Percentiles rank a stretch among this genome's conserved stretches.
Conservation (phyloP, 1,284 basidiomycete genomes). For the Mrakiaceae sp. region DNA sequence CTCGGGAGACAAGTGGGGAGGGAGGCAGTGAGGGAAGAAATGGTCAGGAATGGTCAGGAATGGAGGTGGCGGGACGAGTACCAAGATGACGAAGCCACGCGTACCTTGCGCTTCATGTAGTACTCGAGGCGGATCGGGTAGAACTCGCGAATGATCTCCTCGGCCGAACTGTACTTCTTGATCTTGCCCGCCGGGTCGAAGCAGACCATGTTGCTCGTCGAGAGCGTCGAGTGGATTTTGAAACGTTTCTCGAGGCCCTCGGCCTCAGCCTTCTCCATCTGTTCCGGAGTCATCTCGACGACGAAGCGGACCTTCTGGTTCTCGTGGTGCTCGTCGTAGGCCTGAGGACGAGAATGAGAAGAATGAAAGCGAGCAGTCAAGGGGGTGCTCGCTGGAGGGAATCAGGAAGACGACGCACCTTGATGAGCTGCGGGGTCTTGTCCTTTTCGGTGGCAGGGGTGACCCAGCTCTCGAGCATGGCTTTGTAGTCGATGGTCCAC, state of each 20-base stretch:
- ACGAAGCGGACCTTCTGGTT: slow-evolving; percentile 87
- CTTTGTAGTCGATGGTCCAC: slow-evolving; percentile 92
- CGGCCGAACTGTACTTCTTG: slow-evolving; percentile 79
- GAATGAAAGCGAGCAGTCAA: background rate
- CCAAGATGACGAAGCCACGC: slow-evolving; percentile 18
- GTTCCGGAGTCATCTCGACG: slow-evolving; percentile 59
- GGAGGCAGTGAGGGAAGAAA: background rate
- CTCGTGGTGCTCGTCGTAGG: slow-evolving; percentile 93
- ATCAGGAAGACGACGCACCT: slow-evolving; percentile 38
- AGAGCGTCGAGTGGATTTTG: slow-evolving; percentile 73
- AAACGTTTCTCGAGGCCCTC: slow-evolving; percentile 87
- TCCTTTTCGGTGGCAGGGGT: slow-evolving; percentile 48
- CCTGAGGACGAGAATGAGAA: slow-evolving; percentile 40
- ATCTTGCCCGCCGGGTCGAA: slow-evolving; percentile 96
- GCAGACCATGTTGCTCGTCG: slow-evolving; percentile 95
- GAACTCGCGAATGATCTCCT: slow-evolving; percentile 90
- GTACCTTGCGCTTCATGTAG: slow-evolving; percentile 89
- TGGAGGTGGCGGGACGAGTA: background rate
- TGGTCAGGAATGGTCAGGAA: background rate
- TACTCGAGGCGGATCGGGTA: slow-evolving; percentile 78
- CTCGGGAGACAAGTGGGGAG: background rate
- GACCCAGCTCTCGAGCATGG: slow-evolving; percentile 63
- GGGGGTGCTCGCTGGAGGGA: background rate
- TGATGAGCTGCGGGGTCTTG: slow-evolving; percentile 50
- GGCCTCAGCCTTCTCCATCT: slow-evolving; percentile 72